Conservation (phyloP, 805 yeast species). For the Ogataea salicorniae region DNA sequence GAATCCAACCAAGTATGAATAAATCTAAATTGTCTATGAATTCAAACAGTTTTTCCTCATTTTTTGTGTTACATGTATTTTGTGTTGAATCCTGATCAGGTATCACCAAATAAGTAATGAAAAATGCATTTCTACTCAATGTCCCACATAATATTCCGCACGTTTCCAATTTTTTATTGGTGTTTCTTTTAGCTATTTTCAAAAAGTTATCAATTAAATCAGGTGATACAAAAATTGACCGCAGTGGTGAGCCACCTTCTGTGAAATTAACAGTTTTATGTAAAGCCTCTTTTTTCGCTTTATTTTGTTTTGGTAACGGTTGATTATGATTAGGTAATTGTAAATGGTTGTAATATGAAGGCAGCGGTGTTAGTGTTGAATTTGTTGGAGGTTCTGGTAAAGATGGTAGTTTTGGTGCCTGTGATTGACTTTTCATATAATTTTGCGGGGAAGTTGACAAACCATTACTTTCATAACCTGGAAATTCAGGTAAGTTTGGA, state of each 20-base stretch:
- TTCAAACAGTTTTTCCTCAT: constrained; percentile 55
- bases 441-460: background rate
- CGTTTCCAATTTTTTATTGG: constrained; percentile 49
- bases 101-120: constrained; percentile 54
- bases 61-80: constrained; percentile 56
- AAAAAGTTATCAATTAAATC: constrained; percentile 40
- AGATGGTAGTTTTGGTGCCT: constrained; percentile 7
- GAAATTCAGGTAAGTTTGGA: constrained; percentile 14
- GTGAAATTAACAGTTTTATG: constrained; percentile 41
- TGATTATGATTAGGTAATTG: background rate
- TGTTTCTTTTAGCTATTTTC: constrained; percentile 43
- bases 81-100: constrained; percentile 61
- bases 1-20: constrained; percentile 70
- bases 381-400: background rate
- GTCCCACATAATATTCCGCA: constrained; percentile 66
- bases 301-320: background rate
- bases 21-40: constrained; percentile 50
- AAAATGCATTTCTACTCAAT: constrained; percentile 55
- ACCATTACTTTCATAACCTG: constrained; percentile 2
- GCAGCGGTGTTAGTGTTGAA: background rate
- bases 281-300: constrained; percentile 10
- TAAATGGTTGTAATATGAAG: background rate
- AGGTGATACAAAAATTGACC: constrained; percentile 47
- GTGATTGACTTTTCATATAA: background rate
- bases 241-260: constrained; percentile 52